Evolutionary conservation across 495 filamentous ascomycete species (phyloP).

Genomic region (Wilcoxina mikolae): DNA sequence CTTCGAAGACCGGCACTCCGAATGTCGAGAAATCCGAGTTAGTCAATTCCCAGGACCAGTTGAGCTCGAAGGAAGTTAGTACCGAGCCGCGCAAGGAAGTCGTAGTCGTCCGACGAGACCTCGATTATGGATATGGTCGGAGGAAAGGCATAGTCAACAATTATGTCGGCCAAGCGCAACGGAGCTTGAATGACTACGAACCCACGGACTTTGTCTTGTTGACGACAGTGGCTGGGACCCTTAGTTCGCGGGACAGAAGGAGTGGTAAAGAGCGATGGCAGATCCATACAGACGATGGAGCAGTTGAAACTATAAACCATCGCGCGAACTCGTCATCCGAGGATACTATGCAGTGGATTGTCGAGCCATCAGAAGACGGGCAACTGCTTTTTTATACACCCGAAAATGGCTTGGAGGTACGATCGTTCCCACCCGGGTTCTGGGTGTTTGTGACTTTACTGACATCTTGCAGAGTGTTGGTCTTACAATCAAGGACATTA

Average conservation of each 20-base stretch:
- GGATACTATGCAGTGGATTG: constrained; percentile 87
- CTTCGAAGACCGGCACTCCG: neutral
- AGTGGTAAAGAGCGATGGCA: constrained; percentile 72
- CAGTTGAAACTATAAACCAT: constrained; percentile 81
- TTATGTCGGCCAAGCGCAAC: neutral
- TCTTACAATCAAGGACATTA: constrained; percentile 54
- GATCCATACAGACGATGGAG: constrained; percentile 63
- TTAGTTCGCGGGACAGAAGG: constrained; percentile 83
- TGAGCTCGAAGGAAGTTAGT: neutral
- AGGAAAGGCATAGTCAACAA: neutral
- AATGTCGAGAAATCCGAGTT: neutral
- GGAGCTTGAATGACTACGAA: constrained; percentile 78
- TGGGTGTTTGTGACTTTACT: neutral
- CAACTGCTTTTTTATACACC: constrained; percentile 77
- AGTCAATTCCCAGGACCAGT: neutral
- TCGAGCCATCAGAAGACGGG: constrained; percentile 81
- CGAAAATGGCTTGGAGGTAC: constrained; percentile 29
- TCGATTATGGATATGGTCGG: neutral
- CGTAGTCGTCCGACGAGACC: neutral
- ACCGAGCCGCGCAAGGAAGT: constrained; percentile 1
- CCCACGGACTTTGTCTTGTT: constrained; percentile 98
- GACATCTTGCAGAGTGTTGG: constrained; percentile 44
- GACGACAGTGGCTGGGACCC: constrained; percentile 95
- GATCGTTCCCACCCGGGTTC: neutral
- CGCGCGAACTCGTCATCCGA: constrained; percentile 53